Percentiles rank a stretch among this genome's conserved stretches.
phyloP scores from a whole-genome alignment of 768 basidiomycete genomes.

The Sarcodon aspratus region DNA sequence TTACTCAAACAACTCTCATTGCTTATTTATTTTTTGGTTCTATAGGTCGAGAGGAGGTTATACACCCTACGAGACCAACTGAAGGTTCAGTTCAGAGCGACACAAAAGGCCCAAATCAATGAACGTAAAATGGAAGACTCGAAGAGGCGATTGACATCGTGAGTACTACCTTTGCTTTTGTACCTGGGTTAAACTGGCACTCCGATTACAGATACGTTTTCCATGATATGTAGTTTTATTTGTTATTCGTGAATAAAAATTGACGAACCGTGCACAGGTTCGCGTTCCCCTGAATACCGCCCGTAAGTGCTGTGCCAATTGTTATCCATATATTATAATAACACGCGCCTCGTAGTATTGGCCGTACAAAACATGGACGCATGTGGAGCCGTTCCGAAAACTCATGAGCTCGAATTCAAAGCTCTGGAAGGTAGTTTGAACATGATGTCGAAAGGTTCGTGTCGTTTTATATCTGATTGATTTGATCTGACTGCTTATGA shows the following conservation, averaged over 20 bases:
- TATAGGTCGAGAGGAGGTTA: conserved; percentile 31
- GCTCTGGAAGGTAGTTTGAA: conserved; percentile 72
- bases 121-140: conserved; percentile 69
- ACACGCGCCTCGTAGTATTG: conserved; percentile 29
- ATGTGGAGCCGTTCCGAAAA: conserved; percentile 54
- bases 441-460: conserved; percentile 79
- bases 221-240: conserved; percentile 42
- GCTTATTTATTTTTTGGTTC: too few species aligned
- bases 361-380: conserved; percentile 92
- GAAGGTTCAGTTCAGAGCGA: conserved; percentile 41
- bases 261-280: conserved; percentile 37
- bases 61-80: conserved; percentile 41
- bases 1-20: too few species aligned
- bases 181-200: neutral
- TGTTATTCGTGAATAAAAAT: conserved; percentile 19
- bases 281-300: conserved; percentile 77
- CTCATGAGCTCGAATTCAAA: conserved; percentile 81
- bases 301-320: conserved; percentile 18
- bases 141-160: conserved; percentile 73
- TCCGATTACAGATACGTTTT: conserved; percentile 47
- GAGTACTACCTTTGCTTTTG: conserved; percentile 26
- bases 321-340: neutral
- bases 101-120: conserved; percentile 49
- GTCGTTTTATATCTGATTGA: neutral
- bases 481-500: neutral